A percentile compares a stretch with the other conserved stretches of the same genome.
Evolutionary conservation across 306 rosid genomes (phyloP).

Genomic region (Pyrus betulifolia): DNA sequence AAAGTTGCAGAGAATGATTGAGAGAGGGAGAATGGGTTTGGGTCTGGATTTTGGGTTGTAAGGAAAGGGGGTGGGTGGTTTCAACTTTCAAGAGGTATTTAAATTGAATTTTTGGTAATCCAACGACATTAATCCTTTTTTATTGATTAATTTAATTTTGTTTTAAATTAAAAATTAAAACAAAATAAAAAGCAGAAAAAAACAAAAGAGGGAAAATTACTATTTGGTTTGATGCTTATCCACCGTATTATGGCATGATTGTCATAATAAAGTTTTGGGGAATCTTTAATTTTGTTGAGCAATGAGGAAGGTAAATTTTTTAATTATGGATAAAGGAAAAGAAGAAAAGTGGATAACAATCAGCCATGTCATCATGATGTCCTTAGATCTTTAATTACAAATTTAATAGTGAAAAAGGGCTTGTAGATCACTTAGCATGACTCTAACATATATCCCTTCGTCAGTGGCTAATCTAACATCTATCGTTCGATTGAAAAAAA

Average conservation of each 20-base stretch:
- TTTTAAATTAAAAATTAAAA: neutral
- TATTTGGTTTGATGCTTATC: neutral
- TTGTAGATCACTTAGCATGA: too few species aligned
- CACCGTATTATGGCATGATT: neutral
- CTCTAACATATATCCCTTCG: fast-evolving
- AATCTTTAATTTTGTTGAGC: neutral
- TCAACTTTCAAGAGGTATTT: slow-evolving; percentile 40
- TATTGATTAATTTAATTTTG: neutral
- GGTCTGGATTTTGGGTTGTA: neutral
- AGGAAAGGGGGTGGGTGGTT: slow-evolving; percentile 19
- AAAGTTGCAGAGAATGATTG: slow-evolving; percentile 54
- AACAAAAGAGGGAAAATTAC: neutral
- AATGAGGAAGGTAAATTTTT: neutral
- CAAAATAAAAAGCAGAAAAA: neutral
- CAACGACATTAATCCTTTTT: neutral
- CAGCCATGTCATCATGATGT: neutral
- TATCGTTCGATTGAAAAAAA: too few species aligned
- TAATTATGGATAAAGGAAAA: neutral
- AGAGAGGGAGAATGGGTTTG: slow-evolving; percentile 26
- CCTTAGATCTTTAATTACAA: too few species aligned
- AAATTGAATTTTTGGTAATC: slow-evolving; percentile 40
- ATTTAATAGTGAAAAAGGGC: too few species aligned
- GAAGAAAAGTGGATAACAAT: neutral
- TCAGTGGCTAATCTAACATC: too few species aligned
- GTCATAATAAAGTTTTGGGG: neutral